Evolutionary conservation across 2,329 filamentous ascomycete species (phyloP), one percentile per base, ranked within the genome.

Genomic region (Annulohypoxylon truncatum): DNA sequence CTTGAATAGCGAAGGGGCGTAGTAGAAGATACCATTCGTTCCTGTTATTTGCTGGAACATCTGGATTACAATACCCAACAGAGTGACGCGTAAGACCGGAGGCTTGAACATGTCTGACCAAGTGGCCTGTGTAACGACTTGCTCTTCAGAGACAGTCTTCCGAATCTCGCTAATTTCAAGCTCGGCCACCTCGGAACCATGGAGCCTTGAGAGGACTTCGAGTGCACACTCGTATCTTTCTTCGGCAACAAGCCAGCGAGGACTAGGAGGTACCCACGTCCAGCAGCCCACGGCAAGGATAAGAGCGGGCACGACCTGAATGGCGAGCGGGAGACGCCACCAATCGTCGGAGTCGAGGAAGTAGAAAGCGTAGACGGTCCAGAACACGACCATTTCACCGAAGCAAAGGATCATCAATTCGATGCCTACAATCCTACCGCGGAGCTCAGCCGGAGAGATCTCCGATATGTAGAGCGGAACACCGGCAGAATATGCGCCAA

Each of bases 151-250:
- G 8, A 75, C 67, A 9, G 69, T 67, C 15, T 70, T 67, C 2
- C 70, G 65, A 10, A 72, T 72, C 31, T 68, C 71, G 15, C 61
- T 83, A 52, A 90, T 88, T 77, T 90, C 89, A 22, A 87, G 75
- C 73, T 89, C 87, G 0, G 81, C 71, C 0, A 60, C 67, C 20
- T 52, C 68, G 7, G 71, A 72, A 8, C 72, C 72, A 48, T 74
- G 72, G 5, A 74, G 51, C 12, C 72, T 69, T 0, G 71, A 60
- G 2, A 74, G 60, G 15, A 74, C 68, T 58, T 74, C 72, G 6
- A 68, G 68, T 0, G 72, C 72, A 48, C 72, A 74, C 2, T 73
- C 69, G 28, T 73, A 68, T 28, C 72, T 62, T 40, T 71, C 69
- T 50, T 73, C 57, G 9, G 69, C 54, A 10, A 72, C 72, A 26